Base-by-base conservation (phyloP, 2,329 filamentous ascomycete species). In the Teratosphaeria epicoccoides region DNA sequence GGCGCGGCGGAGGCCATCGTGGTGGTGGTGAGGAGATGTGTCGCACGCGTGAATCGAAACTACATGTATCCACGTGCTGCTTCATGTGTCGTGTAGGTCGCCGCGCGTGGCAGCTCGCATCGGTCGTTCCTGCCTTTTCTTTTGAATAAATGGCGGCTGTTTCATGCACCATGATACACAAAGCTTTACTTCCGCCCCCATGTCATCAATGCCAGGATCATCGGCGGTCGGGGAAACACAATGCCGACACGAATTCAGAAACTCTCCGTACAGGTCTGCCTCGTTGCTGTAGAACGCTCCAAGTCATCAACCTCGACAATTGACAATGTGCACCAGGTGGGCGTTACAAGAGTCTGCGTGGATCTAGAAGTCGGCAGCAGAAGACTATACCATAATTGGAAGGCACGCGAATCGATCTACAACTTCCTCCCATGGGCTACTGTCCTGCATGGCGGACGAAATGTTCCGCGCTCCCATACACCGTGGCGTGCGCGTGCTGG, bases 391-490 rank as follows among this genome's bases (percentile, higher is more conserved):
- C 33, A 37, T 17, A 37, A n/a, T 6, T 6, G 33, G 33, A 37
- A 37, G 33, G 33, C 33, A 24, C 28, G 46, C 24, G 24, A 17
- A 28, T 11, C 46, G 14, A 22, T 11, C 26, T 12, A 14, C 47
- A 40, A 20, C 22, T n/a, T n/a, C n/a, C n/a, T n/a, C n/a, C n/a
- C n/a, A n/a, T n/a, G n/a, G n/a, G n/a, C n/a, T n/a, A n/a, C n/a
- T 46, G 12, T 49, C 26, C 49, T 40, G 17, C 33, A 62, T 63
- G 59, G 65, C 61, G 24, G 55, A 61, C 49, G 61, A 71, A 49
- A 81, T 83, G 78, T 87, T 95, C 68, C 82, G 84, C 58, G 88
- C 89, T 46, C 89, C 90, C 23, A 76, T 89, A 54, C 84, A 91
- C 61, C 85, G 87, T 68, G 83, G 84, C 54, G 87, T 88, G 74